Evolutionary conservation across 305 asterid genomes (phyloP), one percentile per base, ranked within the genome.

Genomic region (Fraxinus greggii): DNA sequence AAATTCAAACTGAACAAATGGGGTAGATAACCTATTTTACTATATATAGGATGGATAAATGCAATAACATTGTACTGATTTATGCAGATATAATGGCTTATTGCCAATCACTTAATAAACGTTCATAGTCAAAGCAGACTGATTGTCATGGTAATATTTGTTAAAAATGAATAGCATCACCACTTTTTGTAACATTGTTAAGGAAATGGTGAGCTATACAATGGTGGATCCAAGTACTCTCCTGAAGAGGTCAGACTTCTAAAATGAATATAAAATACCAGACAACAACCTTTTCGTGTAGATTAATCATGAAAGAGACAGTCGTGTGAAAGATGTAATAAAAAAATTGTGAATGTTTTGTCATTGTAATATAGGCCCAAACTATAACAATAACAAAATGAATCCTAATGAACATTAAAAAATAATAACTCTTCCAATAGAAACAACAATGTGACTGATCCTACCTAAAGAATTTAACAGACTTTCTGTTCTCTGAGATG

Each of bases 401-500:
- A 24, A 36, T 29, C 51, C 26, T 3, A 21, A 72, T 42, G 76
- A 15, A 40, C 69, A n/a, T 33, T 73, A 73, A 74, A 63, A 72
- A 77, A 45, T 17, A 70, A 54, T 54, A 63, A 45, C 81, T 78
- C 72, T 56, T 73, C 54, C 67, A 48, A 51, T 59, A 69, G 48
- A 32, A 42, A 69, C 76, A 40, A 69, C 73, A 29, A 81, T 67
- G 76, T 38, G 79, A 23, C 36, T 23, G 51, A 63, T 78, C 29
- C 38, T 78, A 78, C 80, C 13, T 73, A 65, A 45, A 40, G 59
- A 70, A 77, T 61, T 67, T 54, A 77, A 72, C 5, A 42, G 56
- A 63, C 61, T 36, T 81, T 85, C 45, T 48, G 70, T 8, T 67
- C 74, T 74, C 65, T 67, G 65, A 75, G 74, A 54, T 78, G 36